Evolutionary conservation across 176 grass and related monocot species (phyloP).

Genomic region (Cenchrus fungigraminus): DNA sequence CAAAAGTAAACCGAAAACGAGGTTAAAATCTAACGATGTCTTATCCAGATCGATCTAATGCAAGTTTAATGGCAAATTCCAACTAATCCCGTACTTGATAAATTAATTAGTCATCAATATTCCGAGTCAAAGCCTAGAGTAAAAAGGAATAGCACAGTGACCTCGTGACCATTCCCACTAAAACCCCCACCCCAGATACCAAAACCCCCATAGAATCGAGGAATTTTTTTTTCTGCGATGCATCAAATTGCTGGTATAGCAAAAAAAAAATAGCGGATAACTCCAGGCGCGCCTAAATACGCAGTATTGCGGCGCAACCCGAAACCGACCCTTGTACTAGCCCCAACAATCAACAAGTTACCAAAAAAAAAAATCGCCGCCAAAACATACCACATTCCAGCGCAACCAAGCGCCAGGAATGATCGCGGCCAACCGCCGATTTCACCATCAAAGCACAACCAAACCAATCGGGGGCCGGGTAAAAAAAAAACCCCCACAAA

Average conservation of each 20-base stretch:
- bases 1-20: conserved; percentile 40
- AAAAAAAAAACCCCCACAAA: neutral
- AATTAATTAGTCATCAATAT: conserved; percentile 15
- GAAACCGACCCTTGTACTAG: neutral
- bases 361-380: neutral
- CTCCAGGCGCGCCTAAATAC: neutral
- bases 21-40: conserved; percentile 3
- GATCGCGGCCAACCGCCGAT: neutral
- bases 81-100: neutral
- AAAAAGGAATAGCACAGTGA: conserved; percentile 13
- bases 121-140: neutral
- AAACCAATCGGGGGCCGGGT: neutral
- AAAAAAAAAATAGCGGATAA: conserved; percentile 19
- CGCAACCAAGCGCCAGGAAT: neutral
- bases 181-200: conserved; percentile 17
- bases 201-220: neutral
- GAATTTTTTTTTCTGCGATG: neutral
- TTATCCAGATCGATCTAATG: conserved; percentile 12
- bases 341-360: conserved; percentile 5
- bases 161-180: conserved; percentile 5
- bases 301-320: neutral
- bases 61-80: neutral
- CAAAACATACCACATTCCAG: conserved; percentile 33
- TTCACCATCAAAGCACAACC: neutral
- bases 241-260: neutral